Evolutionary conservation across 169 alveolate species (phyloP).

Genomic region (Perkinsus olseni): DNA sequence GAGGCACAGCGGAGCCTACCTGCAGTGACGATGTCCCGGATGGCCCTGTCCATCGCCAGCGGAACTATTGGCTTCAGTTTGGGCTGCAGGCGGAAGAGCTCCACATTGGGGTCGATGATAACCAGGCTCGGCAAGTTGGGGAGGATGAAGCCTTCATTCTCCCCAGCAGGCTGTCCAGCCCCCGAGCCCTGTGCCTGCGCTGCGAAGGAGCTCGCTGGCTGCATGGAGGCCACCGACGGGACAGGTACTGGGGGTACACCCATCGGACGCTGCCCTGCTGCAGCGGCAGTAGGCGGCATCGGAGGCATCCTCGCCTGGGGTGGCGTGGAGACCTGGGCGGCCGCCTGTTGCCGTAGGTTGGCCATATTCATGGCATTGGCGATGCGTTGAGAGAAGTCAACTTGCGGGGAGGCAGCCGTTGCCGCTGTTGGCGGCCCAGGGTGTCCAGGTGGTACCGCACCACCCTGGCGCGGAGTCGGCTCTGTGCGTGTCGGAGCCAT

Average conservation of each 20-base stretch:
- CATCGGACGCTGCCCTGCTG: slow-evolving; percentile 9
- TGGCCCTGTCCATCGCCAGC: slow-evolving; percentile 88
- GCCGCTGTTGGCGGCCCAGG: neutral
- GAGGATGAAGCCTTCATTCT: slow-evolving; percentile 23
- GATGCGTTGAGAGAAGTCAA: slow-evolving; percentile 8
- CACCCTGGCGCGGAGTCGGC: neutral
- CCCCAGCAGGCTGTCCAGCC: slow-evolving; percentile 15
- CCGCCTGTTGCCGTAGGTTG: slow-evolving; percentile 17
- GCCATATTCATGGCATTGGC: slow-evolving; percentile 3
- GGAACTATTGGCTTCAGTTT: slow-evolving; percentile 73
- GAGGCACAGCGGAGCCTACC: neutral
- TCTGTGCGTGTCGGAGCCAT: neutral
- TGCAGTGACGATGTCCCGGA: slow-evolving; percentile 79
- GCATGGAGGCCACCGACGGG: neutral
- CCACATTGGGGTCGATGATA: slow-evolving; percentile 73
- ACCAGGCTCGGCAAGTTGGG: slow-evolving; percentile 42
- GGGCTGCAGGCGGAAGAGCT: slow-evolving; percentile 67
- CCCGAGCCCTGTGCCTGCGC: neutral
- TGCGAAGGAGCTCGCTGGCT: slow-evolving; percentile 1
- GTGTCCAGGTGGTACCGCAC: neutral
- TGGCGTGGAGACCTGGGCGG: slow-evolving; percentile 2
- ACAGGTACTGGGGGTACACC: neutral
- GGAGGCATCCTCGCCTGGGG: neutral
- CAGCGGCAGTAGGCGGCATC: neutral
- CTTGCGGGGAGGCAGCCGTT: neutral